A percentile compares a stretch with the other conserved stretches of the same genome.
Conservation (phyloP, 2,329 filamentous ascomycete genomes). For the Dryadomyces quercus-mongolicae region DNA sequence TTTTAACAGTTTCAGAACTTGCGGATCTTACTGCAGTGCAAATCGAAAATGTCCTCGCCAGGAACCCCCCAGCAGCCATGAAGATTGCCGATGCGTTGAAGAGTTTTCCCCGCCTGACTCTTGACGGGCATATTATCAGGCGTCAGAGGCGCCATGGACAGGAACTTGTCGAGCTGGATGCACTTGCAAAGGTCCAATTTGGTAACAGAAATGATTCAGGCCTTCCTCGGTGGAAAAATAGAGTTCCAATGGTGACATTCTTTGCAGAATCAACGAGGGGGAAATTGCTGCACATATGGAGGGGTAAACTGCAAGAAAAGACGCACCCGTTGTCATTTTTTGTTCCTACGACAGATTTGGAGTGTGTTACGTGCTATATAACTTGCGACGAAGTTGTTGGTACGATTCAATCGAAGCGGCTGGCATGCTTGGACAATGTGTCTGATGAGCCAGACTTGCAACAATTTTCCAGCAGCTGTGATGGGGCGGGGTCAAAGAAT, state of each 20-base stretch:
- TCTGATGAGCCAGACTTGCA: neutral
- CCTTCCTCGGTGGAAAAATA: slow-evolving; percentile 50
- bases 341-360: slow-evolving; percentile 38
- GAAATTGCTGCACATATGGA: slow-evolving; percentile 55
- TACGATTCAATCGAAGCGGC: slow-evolving; percentile 26
- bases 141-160: neutral
- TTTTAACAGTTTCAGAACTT: slow-evolving; percentile 61
- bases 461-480: neutral
- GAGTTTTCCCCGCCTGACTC: slow-evolving; percentile 51
- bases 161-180: slow-evolving; percentile 19
- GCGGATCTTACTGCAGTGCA: slow-evolving; percentile 52
- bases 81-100: slow-evolving; percentile 53
- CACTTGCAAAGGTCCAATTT: slow-evolving; percentile 45
- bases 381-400: slow-evolving; percentile 79
- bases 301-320: slow-evolving; percentile 47
- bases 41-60: slow-evolving; percentile 66
- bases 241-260: slow-evolving; percentile 57
- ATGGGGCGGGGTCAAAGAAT: neutral
- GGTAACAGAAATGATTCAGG: slow-evolving; percentile 57
- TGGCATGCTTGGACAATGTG: slow-evolving; percentile 5
- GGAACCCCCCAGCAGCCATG: slow-evolving; percentile 73
- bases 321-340: slow-evolving; percentile 44
- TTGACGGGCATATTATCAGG: slow-evolving; percentile 24
- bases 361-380: slow-evolving; percentile 54
- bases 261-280: slow-evolving; percentile 62